Evolutionary conservation across 1,139 yeast genomes (phyloP), one percentile per base, ranked within the genome.

Genomic region (Meyerozyma guilliermondii): DNA sequence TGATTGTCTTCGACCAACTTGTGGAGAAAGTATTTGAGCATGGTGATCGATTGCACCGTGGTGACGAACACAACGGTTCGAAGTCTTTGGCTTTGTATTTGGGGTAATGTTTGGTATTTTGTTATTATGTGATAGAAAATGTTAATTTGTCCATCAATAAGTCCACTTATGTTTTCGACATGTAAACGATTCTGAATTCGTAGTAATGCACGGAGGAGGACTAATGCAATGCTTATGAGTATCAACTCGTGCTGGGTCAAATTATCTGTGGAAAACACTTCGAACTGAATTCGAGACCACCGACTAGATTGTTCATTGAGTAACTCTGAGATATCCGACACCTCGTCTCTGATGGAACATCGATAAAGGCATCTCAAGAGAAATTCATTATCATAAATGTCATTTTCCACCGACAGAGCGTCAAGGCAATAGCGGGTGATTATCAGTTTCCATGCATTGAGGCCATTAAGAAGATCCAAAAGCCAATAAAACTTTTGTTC

Each of bases 381-480:
- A 41, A 68, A 65, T 11, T 54, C 48, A 30, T 48, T 50, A 24
- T 44, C 48, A 33, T 36, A 14, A 5, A 33, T 16, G 16, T 16
- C 34, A 11, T 16, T 11, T 46, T 22, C 42, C 50, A n/a, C 39
- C 39, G 27, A 9, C 43, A 46, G 29, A 39, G 43, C 49, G 29
- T 51, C 47, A 10, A 66, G 45, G 45, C 74, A 68, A 44, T 65
- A 65, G 20, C 54, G 50, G 1, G 76, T 75, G 3, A 71, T 52
- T n/a, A 65, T 49, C 35, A 60, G 55, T 45, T 66, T 66, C 76
- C 76, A 71, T n/a, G 70, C 54, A 39, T 54, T 49, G 38, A 66
- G 46, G 20, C 66, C 76, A 43, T 71, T 71, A 44, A 69, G 66
- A 23, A 68, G 50, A 50, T 71, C 77, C 13, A 71, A 55, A 8